phyloP scores from a whole-genome alignment of 1,284 basidiomycete species.

The Marasmius tenuissimus region DNA sequence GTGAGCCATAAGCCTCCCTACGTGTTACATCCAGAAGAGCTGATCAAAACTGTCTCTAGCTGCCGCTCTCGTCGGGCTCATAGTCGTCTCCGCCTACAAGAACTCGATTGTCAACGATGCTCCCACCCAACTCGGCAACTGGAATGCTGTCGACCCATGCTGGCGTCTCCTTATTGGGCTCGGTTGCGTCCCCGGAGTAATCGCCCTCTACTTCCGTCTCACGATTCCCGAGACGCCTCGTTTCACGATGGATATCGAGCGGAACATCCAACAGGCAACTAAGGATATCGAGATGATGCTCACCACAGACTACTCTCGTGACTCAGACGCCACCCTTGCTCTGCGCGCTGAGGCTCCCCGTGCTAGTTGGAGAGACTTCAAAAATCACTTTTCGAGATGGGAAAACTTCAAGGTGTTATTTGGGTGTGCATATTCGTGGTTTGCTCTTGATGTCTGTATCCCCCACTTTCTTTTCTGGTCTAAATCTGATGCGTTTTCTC shows the following conservation, averaged over 20 bases:
- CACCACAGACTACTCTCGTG: slow-evolving; percentile 47
- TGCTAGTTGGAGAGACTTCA: slow-evolving; percentile 66
- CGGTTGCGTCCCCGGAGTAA: slow-evolving; percentile 63
- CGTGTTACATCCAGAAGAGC: slow-evolving; percentile 16
- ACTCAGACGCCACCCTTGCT: slow-evolving; percentile 56
- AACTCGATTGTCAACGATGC: slow-evolving; percentile 48
- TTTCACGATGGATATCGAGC: slow-evolving; percentile 90
- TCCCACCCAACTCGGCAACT: slow-evolving; percentile 27
- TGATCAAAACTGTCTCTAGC: slow-evolving; percentile 25
- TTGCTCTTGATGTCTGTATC: slow-evolving; percentile 65
- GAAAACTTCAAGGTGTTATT: slow-evolving; percentile 66
- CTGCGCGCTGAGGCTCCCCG: slow-evolving; percentile 66
- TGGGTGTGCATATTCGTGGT: slow-evolving; percentile 71
- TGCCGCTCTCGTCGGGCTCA: slow-evolving; percentile 69
- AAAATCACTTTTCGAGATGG: slow-evolving; percentile 59
- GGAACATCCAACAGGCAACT: slow-evolving; percentile 74
- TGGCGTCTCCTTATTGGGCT: slow-evolving; percentile 76
- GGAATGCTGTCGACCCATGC: slow-evolving; percentile 55
- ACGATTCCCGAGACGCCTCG: slow-evolving; percentile 80
- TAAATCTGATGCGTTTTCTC: slow-evolving; percentile 16
- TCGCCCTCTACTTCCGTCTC: slow-evolving; percentile 77
- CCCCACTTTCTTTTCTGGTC: slow-evolving; percentile 11
- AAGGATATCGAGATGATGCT: slow-evolving; percentile 38
- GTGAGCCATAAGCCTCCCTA: slow-evolving; percentile 31
- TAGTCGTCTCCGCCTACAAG: slow-evolving; percentile 73